phyloP scores from a whole-genome alignment of 495 filamentous ascomycete genomes.

The Peziza echinospora region DNA sequence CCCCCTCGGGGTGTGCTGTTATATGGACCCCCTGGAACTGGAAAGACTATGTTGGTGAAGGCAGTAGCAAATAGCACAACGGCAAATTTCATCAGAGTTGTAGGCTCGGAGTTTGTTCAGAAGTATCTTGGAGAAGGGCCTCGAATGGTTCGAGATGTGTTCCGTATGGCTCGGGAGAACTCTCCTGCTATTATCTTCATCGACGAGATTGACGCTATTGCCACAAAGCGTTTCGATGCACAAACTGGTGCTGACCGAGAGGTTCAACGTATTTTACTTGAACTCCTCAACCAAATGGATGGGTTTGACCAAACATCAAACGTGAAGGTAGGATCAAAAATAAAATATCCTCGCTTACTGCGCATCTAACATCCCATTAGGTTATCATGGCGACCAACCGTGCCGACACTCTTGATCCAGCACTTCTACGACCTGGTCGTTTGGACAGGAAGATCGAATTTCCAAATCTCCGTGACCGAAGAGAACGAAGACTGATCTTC shows the following conservation, averaged over 20 bases:
- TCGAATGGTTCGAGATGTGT: slow-evolving; percentile 96
- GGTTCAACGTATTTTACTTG: slow-evolving; percentile 91
- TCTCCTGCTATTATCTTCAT: slow-evolving; percentile 98
- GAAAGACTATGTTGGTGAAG: slow-evolving; percentile 98
- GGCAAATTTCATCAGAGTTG: slow-evolving; percentile 93
- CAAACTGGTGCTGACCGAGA: slow-evolving; percentile 94
- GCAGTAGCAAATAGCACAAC: slow-evolving; percentile 96
- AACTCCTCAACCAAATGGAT: slow-evolving; percentile 98
- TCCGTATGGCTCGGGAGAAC: slow-evolving; percentile 97
- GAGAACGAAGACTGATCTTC: slow-evolving; percentile 91
- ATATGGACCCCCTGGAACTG: slow-evolving; percentile 89
- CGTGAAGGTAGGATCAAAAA: slow-evolving; percentile 40
- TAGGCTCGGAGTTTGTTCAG: slow-evolving; percentile 94
- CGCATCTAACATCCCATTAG: slow-evolving; percentile 3
- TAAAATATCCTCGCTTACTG: background rate
- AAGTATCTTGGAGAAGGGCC: slow-evolving; percentile 96
- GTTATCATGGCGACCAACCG: slow-evolving; percentile 99
- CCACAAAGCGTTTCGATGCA: slow-evolving; percentile 95
- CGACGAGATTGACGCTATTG: slow-evolving; percentile 97
- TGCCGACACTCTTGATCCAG: slow-evolving; percentile 89
- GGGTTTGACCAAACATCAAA: slow-evolving; percentile 97
- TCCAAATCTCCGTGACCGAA: slow-evolving; percentile 67
- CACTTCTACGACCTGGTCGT: slow-evolving; percentile 78
- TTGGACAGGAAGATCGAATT: slow-evolving; percentile 98
- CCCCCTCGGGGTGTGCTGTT: slow-evolving; percentile 88